phyloP scores from a whole-genome alignment of 2,329 filamentous ascomycete species.

The Phialocephala sp. region DNA sequence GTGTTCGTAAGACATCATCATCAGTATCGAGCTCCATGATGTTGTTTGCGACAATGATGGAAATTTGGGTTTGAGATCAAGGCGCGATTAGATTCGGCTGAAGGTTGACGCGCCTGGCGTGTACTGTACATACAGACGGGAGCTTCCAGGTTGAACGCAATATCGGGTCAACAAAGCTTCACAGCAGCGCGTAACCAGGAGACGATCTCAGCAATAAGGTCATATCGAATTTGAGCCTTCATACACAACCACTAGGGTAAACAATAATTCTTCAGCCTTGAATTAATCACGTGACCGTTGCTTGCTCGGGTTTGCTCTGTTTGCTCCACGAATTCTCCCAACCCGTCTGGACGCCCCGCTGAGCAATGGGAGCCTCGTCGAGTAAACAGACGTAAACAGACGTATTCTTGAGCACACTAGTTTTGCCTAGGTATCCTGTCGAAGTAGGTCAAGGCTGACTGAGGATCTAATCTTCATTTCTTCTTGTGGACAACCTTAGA shows the following conservation, averaged over 20 bases:
- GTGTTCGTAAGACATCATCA: constrained; percentile 46
- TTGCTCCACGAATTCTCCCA: too few species aligned
- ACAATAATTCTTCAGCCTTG: not conserved
- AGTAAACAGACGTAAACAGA: not conserved
- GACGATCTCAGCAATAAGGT: not conserved
- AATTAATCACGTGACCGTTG: not conserved
- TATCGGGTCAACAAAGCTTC: not conserved
- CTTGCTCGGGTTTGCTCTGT: too few species aligned
- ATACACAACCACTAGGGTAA: not conserved
- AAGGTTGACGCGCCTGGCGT: constrained; percentile 20
- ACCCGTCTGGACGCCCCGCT: too few species aligned
- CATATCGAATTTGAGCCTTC: not conserved
- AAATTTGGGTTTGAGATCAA: constrained; percentile 19
- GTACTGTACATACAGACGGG: not conserved
- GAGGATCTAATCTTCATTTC: too few species aligned
- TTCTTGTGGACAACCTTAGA: too few species aligned
- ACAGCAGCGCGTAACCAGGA: not conserved
- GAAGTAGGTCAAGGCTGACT: too few species aligned
- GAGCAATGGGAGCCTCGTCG: not conserved
- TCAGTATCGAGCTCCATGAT: constrained; percentile 63
- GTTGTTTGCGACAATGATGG: constrained; percentile 35
- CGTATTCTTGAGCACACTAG: too few species aligned
- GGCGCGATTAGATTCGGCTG: constrained; percentile 21
- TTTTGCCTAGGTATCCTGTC: too few species aligned
- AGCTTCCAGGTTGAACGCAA: constrained; percentile 6